A percentile compares a stretch with the other conserved stretches of the same genome.
These are phyloP conservation scores for Aspergillus sp. DNA, from an alignment of 2,329 filamentous ascomycete genomes.

Conservation along the genomic window DNA sequence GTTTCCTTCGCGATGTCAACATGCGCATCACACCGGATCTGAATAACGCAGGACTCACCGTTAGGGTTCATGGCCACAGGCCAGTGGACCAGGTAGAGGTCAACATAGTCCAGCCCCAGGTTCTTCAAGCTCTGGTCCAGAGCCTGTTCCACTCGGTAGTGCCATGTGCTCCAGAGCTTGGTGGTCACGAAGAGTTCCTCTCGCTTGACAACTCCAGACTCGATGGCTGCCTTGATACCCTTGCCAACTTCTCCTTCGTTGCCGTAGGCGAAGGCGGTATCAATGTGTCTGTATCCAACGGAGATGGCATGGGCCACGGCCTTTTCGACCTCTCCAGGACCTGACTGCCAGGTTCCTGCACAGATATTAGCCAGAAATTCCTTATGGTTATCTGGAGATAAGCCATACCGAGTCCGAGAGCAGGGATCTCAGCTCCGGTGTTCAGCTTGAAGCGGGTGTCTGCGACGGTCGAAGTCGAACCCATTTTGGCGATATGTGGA, in stretches of 20 bases:
- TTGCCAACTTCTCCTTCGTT: constrained; percentile 80
- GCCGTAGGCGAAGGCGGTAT: constrained; percentile 41
- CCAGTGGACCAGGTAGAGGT: constrained; percentile 84
- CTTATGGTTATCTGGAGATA: background rate
- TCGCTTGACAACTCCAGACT: constrained; percentile 68
- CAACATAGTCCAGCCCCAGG: constrained; percentile 77
- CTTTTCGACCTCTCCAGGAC: constrained; percentile 58
- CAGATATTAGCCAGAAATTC: background rate
- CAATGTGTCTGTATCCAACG: constrained; percentile 46
- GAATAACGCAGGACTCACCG: constrained; percentile 45
- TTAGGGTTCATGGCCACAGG: constrained; percentile 75
- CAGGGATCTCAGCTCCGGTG: constrained; percentile 64
- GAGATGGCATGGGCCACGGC: constrained; percentile 62
- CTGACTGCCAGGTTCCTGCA: constrained; percentile 66
- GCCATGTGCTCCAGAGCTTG: constrained; percentile 84
- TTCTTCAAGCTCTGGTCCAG: constrained; percentile 72
- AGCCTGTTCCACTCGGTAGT: constrained; percentile 67
- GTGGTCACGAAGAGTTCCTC: constrained; percentile 81
- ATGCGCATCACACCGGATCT: background rate
- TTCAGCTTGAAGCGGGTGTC: constrained; percentile 63
- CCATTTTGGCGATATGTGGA: constrained; percentile 3
- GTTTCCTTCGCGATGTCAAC: constrained; percentile 27
- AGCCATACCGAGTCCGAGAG: constrained; percentile 61
- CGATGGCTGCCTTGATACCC: constrained; percentile 73
- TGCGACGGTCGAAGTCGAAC: constrained; percentile 29